phyloP scores from a whole-genome alignment of 495 filamentous ascomycete genomes.

The Neurospora intermedia region DNA sequence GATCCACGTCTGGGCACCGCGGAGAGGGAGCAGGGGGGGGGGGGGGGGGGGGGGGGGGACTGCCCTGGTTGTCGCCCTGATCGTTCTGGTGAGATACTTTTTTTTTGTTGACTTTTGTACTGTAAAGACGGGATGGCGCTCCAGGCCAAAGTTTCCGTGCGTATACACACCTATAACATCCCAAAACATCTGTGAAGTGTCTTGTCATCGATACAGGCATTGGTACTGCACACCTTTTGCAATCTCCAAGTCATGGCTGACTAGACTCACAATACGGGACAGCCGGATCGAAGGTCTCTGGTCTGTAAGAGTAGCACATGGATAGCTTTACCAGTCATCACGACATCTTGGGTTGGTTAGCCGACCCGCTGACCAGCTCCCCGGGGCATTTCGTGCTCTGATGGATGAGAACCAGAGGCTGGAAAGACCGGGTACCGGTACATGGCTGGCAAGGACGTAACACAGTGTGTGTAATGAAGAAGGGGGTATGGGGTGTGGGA shows the following conservation, averaged over 20 bases:
- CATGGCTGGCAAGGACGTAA: not conserved
- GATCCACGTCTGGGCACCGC: not conserved
- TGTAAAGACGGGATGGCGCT: not conserved
- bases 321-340: not conserved
- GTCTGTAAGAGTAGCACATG: not conserved
- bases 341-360: constrained; percentile 1
- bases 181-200: not conserved
- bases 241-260: not conserved
- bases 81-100: not conserved
- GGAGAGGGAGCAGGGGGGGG: constrained; percentile 1
- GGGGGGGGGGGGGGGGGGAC: not conserved
- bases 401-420: not conserved
- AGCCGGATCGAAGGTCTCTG: not conserved
- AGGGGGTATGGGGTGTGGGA: not conserved
- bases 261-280: not conserved
- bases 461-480: not conserved
- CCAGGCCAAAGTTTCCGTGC: not conserved
- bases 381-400: constrained; percentile 13
- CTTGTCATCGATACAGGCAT: not conserved
- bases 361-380: constrained; percentile 9
- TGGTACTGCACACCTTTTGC: not conserved
- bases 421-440: not conserved
- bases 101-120: not conserved
- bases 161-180: not conserved
- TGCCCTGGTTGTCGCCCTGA: not conserved